These are phyloP conservation scores for Glutinoglossum americanum DNA, from an alignment of 495 filamentous ascomycete species.

Conservation along the genomic window DNA sequence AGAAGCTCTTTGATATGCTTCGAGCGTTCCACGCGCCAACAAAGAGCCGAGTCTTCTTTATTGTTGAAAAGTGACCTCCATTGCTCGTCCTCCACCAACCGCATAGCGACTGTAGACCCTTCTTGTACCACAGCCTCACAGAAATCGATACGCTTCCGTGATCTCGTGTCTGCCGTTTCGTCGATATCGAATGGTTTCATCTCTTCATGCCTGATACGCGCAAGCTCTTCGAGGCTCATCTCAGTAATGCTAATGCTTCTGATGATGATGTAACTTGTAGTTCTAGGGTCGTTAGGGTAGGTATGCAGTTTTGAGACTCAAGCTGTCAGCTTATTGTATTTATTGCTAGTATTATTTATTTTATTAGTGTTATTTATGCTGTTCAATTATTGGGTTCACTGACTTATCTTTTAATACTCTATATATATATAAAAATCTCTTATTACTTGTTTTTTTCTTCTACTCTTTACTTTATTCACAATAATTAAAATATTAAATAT, in stretches of 20 bases:
- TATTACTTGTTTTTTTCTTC: too few species aligned
- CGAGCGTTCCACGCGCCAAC: neutral
- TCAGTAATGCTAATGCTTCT: too few species aligned
- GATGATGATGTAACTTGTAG: too few species aligned
- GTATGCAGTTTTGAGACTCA: too few species aligned
- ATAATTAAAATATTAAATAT: neutral
- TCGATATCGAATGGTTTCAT: neutral
- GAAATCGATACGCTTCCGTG: neutral
- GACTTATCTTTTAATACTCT: too few species aligned
- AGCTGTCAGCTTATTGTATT: too few species aligned
- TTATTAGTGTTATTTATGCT: too few species aligned
- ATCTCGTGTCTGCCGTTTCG: neutral
- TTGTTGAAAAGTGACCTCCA: neutral
- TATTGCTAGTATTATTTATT: too few species aligned
- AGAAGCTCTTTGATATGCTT: neutral
- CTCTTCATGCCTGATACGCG: neutral
- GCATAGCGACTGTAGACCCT: neutral
- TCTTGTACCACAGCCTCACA: neutral
- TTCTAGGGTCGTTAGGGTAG: too few species aligned
- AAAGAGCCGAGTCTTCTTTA: neutral
- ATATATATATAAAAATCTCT: too few species aligned
- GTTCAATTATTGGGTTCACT: too few species aligned
- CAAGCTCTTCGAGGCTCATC: neutral
- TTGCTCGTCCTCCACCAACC: neutral
- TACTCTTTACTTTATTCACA: too few species aligned